phyloP scores from a whole-genome alignment of 2,329 filamentous ascomycete genomes.

The Microdochium nivale region DNA sequence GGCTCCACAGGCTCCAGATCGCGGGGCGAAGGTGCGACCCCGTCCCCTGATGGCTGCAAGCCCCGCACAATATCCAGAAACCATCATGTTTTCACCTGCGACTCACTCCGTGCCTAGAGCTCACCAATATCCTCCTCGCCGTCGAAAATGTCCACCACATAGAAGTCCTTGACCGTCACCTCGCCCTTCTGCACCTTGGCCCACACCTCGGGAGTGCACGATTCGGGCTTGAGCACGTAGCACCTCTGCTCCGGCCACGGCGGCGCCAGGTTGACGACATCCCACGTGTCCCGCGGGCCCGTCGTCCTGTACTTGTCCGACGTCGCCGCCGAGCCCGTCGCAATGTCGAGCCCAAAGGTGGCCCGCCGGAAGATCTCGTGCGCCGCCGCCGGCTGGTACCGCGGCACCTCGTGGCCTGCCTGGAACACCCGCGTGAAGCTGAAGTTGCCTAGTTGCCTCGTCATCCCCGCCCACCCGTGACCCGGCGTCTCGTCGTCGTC shows the following conservation, averaged over 20 bases:
- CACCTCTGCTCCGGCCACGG: constrained; percentile 6
- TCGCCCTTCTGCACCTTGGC: constrained; percentile 7
- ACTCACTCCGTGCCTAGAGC: neutral
- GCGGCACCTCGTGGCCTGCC: constrained; percentile 46
- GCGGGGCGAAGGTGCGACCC: too few relatives aligned
- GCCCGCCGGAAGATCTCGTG: constrained; percentile 43
- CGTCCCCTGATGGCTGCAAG: too few relatives aligned
- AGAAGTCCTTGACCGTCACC: constrained; percentile 10
- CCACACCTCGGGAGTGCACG: constrained; percentile 10
- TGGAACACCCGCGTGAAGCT: constrained; percentile 51
- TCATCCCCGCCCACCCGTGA: constrained; percentile 54
- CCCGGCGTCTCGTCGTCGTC: constrained; percentile 23
- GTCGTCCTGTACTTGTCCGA: constrained; percentile 26
- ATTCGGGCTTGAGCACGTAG: constrained; percentile 9
- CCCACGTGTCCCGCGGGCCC: constrained; percentile 25
- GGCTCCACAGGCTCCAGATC: too few relatives aligned
- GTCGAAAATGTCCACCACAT: constrained; percentile 8
- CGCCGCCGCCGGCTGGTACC: constrained; percentile 40
- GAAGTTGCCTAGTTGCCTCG: constrained; percentile 61
- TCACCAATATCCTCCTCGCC: neutral
- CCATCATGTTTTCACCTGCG: too few relatives aligned
- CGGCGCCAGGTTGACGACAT: constrained; percentile 31
- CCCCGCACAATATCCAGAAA: too few relatives aligned
- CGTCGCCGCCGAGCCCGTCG: constrained; percentile 41
- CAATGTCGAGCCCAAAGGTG: constrained; percentile 39